phyloP scores from a whole-genome alignment of 2,329 filamentous ascomycete genomes.

The Alternaria angustiovoidea region DNA sequence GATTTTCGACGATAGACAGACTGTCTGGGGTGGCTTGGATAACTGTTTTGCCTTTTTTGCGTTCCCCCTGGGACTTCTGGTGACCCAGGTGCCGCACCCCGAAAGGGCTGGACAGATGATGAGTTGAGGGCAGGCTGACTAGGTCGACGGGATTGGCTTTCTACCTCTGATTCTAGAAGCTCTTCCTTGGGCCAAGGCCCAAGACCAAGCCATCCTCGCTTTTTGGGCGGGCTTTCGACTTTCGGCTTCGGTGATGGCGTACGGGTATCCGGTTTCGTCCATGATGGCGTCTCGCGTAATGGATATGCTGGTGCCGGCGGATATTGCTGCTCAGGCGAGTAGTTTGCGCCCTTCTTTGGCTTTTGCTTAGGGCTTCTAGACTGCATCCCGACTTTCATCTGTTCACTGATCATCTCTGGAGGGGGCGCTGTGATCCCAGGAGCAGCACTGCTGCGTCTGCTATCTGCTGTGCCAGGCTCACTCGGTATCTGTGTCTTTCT shows the following conservation, averaged over 20 bases:
- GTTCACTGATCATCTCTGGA: constrained; percentile 5
- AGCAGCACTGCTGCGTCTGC: constrained; percentile 1
- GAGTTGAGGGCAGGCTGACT: constrained; percentile 14
- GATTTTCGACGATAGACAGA: not conserved
- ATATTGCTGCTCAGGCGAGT: constrained; percentile 31
- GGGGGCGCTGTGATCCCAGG: constrained; percentile 20
- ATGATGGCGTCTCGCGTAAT: constrained; percentile 31
- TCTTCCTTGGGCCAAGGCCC: constrained; percentile 19
- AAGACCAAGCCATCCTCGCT: constrained; percentile 20
- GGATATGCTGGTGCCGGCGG: constrained; percentile 37
- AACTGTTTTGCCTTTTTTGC: constrained; percentile 38
- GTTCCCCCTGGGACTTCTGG: constrained; percentile 37
- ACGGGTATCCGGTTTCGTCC: constrained; percentile 29
- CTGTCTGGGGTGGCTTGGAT: constrained; percentile 20
- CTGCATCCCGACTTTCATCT: not conserved
- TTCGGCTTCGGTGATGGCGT: constrained; percentile 22
- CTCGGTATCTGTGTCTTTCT: not conserved
- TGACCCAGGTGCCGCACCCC: constrained; percentile 29
- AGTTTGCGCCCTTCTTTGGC: constrained; percentile 14
- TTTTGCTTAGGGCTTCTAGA: constrained; percentile 11
- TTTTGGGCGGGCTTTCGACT: constrained; percentile 11
- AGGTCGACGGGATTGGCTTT: not conserved
- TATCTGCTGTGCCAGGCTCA: not conserved
- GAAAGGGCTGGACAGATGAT: constrained; percentile 27
- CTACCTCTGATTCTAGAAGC: not conserved